Conservation (phyloP, 768 basidiomycete species). For the Suillus sp. region DNA sequence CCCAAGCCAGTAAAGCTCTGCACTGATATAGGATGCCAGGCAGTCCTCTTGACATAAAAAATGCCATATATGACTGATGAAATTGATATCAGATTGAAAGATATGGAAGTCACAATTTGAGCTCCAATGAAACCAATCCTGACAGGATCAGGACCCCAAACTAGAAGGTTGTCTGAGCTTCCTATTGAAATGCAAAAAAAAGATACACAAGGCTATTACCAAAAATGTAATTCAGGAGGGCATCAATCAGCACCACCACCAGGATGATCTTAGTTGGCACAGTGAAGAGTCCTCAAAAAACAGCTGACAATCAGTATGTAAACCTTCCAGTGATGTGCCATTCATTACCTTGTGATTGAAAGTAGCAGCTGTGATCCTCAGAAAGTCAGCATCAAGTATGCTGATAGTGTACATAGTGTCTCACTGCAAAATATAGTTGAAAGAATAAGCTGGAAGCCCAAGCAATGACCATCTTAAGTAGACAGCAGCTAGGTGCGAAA, state of each 20-base stretch:
- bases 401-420: neutral
- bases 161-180: slow-evolving; percentile 9
- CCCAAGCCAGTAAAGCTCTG: slow-evolving; percentile 70
- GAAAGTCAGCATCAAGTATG: neutral
- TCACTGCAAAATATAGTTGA: slow-evolving; percentile 56
- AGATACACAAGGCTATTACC: slow-evolving; percentile 44
- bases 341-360: slow-evolving; percentile 68
- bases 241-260: slow-evolving; percentile 85
- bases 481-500: slow-evolving; percentile 71
- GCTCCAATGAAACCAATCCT: slow-evolving; percentile 53
- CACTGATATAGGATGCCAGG: slow-evolving; percentile 78
- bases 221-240: slow-evolving; percentile 80
- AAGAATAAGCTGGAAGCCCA: slow-evolving; percentile 76
- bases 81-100: slow-evolving; percentile 81
- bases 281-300: slow-evolving; percentile 56
- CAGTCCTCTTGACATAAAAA: slow-evolving; percentile 62
- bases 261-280: slow-evolving; percentile 85
- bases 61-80: slow-evolving; percentile 65
- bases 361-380: slow-evolving; percentile 39
- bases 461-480: slow-evolving; percentile 79
- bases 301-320: slow-evolving; percentile 31
- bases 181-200: slow-evolving; percentile 6
- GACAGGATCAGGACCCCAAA: slow-evolving; percentile 39
- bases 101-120: slow-evolving; percentile 85
- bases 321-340: slow-evolving; percentile 28